A percentile compares a stretch with the other conserved stretches of the same genome.
Evolutionary conservation across 2,329 filamentous ascomycete genomes (phyloP).

Genomic region (Aciculosporium take): DNA sequence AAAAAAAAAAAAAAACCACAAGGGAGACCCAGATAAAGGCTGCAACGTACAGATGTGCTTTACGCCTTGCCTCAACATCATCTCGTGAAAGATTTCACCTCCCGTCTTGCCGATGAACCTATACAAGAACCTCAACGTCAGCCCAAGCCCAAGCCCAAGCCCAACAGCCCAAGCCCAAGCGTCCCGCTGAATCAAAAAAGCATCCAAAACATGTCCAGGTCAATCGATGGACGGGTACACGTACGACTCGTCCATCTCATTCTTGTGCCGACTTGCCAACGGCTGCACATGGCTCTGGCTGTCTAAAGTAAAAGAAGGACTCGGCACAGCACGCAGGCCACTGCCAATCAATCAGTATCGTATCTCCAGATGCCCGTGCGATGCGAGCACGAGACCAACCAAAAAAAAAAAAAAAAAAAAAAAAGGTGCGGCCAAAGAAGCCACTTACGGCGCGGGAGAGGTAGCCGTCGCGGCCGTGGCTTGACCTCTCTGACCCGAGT

Average conservation of each 20-base stretch:
- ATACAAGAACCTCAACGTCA: background rate
- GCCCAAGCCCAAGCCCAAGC: no score
- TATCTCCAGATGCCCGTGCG: background rate
- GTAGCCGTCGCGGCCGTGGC: conserved; percentile 33
- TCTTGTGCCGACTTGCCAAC: conserved; percentile 43
- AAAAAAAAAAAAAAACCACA: background rate
- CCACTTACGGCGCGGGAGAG: conserved; percentile 36
- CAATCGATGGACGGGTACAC: conserved; percentile 35
- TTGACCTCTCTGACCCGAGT: conserved; percentile 30
- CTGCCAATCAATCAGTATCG: conserved; percentile 7
- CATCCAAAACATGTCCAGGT: background rate
- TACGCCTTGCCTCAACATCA: conserved; percentile 88
- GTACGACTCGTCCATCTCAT: conserved; percentile 70
- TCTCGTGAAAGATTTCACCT: conserved; percentile 96
- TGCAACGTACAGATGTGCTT: conserved; percentile 77
- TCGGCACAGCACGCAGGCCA: conserved; percentile 43
- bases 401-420: no score
- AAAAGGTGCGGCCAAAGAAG: no score
- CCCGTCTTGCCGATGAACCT: conserved; percentile 90
- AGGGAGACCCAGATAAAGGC: background rate
- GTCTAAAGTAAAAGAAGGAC: conserved; percentile 43
- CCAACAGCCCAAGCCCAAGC: no score
- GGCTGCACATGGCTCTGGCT: conserved; percentile 51
- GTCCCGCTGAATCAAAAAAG: no score
- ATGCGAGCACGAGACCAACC: no score